These are phyloP conservation scores for Candida nonsorbophila DNA, from an alignment of 805 yeast genomes.

Conservation along the genomic window DNA sequence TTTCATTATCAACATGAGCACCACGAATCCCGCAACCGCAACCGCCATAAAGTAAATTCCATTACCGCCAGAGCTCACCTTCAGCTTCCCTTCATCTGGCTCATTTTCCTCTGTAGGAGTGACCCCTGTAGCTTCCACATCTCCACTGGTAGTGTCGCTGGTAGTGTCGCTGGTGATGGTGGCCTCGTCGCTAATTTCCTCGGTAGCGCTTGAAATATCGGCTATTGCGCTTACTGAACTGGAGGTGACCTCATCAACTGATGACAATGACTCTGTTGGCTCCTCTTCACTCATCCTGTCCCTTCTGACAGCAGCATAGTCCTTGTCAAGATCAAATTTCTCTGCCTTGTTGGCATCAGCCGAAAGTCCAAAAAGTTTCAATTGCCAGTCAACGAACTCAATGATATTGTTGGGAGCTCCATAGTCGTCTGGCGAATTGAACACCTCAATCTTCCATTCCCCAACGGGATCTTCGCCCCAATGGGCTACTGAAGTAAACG, in stretches of 20 bases:
- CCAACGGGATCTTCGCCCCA: slow-evolving; percentile 89
- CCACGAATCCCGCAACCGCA: slow-evolving; percentile 53
- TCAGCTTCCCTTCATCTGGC: slow-evolving; percentile 33
- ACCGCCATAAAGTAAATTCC: slow-evolving; percentile 60
- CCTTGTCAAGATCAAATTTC: slow-evolving; percentile 46
- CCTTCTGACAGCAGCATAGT: slow-evolving; percentile 37
- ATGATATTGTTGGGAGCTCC: slow-evolving; percentile 27
- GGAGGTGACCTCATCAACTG: slow-evolving; percentile 9
- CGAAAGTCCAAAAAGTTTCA: slow-evolving; percentile 79
- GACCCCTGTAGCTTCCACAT: slow-evolving; percentile 1
- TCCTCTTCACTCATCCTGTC: slow-evolving; percentile 14
- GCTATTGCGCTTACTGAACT: slow-evolving; percentile 3
- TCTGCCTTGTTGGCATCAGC: slow-evolving; percentile 59
- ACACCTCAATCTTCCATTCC: slow-evolving; percentile 71
- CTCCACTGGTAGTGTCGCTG: slow-evolving; percentile 1
- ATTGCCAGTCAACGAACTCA: slow-evolving; percentile 61
- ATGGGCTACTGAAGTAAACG: slow-evolving; percentile 95
- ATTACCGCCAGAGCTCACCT: slow-evolving; percentile 38
- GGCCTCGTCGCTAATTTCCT: slow-evolving; percentile 1
- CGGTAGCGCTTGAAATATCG: background rate
- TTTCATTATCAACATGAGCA: slow-evolving; percentile 42
- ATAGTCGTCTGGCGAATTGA: slow-evolving; percentile 29
- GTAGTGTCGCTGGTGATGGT: background rate
- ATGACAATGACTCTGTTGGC: slow-evolving; percentile 6
- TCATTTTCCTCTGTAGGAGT: slow-evolving; percentile 6